Base-by-base conservation (phyloP, 1,284 basidiomycete genomes). In the Fomitopsis palustris region DNA sequence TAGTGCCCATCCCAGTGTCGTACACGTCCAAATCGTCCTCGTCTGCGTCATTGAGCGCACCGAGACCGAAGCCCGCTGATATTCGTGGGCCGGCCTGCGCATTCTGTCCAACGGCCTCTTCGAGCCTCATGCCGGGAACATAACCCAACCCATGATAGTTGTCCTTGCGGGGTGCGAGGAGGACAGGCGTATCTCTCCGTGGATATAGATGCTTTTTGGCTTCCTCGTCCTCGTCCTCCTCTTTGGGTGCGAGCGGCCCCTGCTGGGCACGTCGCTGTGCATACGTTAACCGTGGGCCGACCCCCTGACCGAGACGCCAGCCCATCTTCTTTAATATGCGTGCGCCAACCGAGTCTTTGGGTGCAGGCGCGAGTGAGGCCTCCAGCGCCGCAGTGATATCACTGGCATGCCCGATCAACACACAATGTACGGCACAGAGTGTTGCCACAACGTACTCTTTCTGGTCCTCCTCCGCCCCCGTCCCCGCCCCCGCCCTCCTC, bases 301-400 rank as follows among this genome's bases (percentile, higher is more conserved):
- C 85, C 4, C 95, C 96, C 72, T 97, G 94, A 0, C 96, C 96
- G 0, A 87, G 75, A 58, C 89, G 82, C 96, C 96, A 98, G 0
- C 96, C 96, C 87, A 98, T 96, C 73, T 94, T 95, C 74, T 88
- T 89, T 53, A 99, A 81, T 4, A 98, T 85, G 33, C 86, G 84
- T 8, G 90, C 87, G 0, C 95, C 95, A 23, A 82, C 77, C 7
- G 91, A 91, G 62, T 92, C 88, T 45, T 84, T 86, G 39, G 80
- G 82, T 52, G 79, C 76, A 39, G 83, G 87, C 23, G 86, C 74
- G 64, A 92, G 73, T 33, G 87, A 77, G 37, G 80, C 72, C 70
- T 87, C 82, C 3, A 92, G 79, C 3, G 85, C 80, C 35, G 76
- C 74, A 0, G 85, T 78, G 29, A 92, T 78, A 1, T 86, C 81